Evolutionary conservation across 768 basidiomycete species (phyloP).

Genomic region (Tephrocybe sp.): DNA sequence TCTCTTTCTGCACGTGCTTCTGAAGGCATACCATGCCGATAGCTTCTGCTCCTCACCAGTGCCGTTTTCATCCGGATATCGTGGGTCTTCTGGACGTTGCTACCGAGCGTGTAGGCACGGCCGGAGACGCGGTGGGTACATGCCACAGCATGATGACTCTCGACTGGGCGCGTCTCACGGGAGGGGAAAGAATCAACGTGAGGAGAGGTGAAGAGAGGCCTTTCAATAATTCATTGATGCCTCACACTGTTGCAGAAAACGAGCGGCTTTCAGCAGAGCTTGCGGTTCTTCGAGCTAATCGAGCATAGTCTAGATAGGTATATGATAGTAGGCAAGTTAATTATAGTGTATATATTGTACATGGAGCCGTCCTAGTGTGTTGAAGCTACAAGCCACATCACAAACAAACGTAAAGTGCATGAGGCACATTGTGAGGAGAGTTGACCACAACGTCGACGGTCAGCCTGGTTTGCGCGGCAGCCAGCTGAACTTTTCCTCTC

Average conservation of each 20-base stretch:
- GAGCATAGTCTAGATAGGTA: neutral
- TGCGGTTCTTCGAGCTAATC: neutral
- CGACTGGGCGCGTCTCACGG: neutral
- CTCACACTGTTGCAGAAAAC: neutral
- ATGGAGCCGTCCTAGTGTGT: no score
- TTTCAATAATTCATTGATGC: neutral
- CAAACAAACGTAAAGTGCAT: slow-evolving; percentile 40
- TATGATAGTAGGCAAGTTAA: neutral
- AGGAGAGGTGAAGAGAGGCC: neutral
- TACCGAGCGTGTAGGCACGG: no score
- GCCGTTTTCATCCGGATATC: neutral
- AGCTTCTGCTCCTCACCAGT: neutral
- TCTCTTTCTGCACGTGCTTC: slow-evolving; percentile 21
- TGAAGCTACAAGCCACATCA: slow-evolving; percentile 19
- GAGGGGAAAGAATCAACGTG: slow-evolving; percentile 6
- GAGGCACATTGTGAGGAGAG: slow-evolving; percentile 30
- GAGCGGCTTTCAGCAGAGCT: slow-evolving; percentile 5
- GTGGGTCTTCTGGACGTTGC: no score
- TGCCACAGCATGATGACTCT: neutral
- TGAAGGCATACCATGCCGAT: neutral
- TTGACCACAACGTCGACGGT: slow-evolving; percentile 18
- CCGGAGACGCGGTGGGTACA: slow-evolving; percentile 6
- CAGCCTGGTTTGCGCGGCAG: slow-evolving; percentile 17
- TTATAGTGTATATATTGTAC: no score
- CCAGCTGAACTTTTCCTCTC: slow-evolving; percentile 13